phyloP scores from a whole-genome alignment of 2,329 filamentous ascomycete species.

The Sporothrix dimorphospora region DNA sequence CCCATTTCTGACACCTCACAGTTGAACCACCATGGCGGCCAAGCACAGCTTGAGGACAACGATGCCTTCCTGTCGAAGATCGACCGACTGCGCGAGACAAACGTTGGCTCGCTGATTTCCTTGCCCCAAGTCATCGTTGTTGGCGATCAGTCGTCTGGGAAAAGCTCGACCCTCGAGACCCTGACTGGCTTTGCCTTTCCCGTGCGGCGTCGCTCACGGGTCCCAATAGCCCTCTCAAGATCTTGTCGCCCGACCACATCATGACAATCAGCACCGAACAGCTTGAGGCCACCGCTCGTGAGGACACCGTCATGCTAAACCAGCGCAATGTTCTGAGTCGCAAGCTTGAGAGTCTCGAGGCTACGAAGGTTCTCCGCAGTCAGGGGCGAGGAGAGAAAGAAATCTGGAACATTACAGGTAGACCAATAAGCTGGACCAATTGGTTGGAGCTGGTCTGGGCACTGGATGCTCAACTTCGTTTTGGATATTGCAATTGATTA shows the following conservation, averaged over 20 bases:
- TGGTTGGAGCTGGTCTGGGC: not conserved
- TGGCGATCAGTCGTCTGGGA: conserved; percentile 74
- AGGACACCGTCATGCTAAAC: conserved; percentile 50
- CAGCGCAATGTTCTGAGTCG: conserved; percentile 48
- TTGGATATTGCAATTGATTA: not conserved
- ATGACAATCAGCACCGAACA: conserved; percentile 50
- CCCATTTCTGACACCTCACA: too few relatives aligned
- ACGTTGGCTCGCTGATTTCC: conserved; percentile 36
- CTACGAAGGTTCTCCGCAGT: conserved; percentile 35
- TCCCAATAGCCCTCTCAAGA: conserved; percentile 52
- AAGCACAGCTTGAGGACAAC: conserved; percentile 33
- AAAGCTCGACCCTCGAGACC: conserved; percentile 72
- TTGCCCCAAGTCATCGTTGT: conserved; percentile 67
- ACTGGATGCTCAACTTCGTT: not conserved
- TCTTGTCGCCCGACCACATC: conserved; percentile 58
- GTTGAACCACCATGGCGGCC: not conserved
- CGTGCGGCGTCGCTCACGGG: conserved; percentile 50
- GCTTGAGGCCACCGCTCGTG: conserved; percentile 61
- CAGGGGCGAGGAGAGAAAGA: not conserved
- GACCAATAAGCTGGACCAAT: too few relatives aligned
- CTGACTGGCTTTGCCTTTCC: conserved; percentile 39
- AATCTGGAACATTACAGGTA: too few relatives aligned
- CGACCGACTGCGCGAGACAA: conserved; percentile 38
- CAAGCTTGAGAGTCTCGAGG: conserved; percentile 51
- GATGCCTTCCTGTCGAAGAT: conserved; percentile 37